Base-by-base conservation (phyloP, 257 asterid genomes). In the Striga asiatica region DNA sequence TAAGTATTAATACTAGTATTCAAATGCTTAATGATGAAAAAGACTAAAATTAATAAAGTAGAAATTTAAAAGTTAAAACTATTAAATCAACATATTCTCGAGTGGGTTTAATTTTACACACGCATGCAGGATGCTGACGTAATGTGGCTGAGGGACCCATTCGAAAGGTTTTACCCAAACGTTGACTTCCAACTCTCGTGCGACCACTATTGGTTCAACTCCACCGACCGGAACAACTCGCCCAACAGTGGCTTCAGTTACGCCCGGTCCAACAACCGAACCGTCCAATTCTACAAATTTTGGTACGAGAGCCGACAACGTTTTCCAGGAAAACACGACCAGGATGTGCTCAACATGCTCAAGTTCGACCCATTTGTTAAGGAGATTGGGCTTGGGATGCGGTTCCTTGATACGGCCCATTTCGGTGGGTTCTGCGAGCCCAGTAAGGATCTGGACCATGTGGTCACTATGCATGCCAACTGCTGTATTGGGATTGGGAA, bases 341-440 rank as follows among this genome's bases (percentile, higher is more conserved):
- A 81, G 39, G 91, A 81, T 20, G 94, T 81, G 31, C 69, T 84
- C 6, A 81, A 81, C 67, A 1, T 18, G 50, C 69, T 84, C 6
- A 81, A 81, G 53, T 8, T 38, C 25, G 53, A 69, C 47, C 76
- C 81, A 2, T 68, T 58, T 39, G 53, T 76, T 5, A 0, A 4
- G 2, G 5, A 43, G 16, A 66, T 78, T 48, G 84, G 83, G 13
- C 25, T 81, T 64, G 48, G 77, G 49, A 70, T 78, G 0, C 64
- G 61, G 51, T 84, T 81, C 65, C 54, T 78, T 67, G 74, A 76
- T 29, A 84, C 94, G 0, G 71, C 75, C 20, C 23, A 71, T 8
- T 84, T 71, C 54, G 82, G 94, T 2, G 94, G 94, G 38, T 78
- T 77, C 37, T 83, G 93, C 16, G 75, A 83, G 28, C 78, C 81